A percentile compares a stretch with the other conserved stretches of the same genome.
Evolutionary conservation across 495 filamentous ascomycete species (phyloP).

Genomic region (Barbatosphaeria neglecta): DNA sequence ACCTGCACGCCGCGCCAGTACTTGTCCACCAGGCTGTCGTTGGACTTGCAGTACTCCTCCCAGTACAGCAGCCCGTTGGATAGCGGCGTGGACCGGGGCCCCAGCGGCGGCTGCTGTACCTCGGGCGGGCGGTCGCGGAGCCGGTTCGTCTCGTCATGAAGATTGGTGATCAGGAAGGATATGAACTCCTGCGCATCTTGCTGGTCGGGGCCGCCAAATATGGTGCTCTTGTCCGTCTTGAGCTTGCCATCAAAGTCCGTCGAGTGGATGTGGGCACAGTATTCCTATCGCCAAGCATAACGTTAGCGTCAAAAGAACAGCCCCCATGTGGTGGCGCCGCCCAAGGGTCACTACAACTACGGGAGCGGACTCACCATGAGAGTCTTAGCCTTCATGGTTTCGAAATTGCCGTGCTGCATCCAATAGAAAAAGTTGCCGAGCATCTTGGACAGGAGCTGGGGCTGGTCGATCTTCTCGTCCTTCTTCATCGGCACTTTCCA

Average conservation of each 20-base stretch:
- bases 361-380: conserved; percentile 42
- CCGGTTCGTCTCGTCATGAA: conserved; percentile 30
- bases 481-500: conserved; percentile 36
- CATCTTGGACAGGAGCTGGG: conserved; percentile 67
- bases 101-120: conserved; percentile 8
- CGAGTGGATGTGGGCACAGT: conserved; percentile 20
- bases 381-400: conserved; percentile 43
- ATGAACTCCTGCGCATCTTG: conserved; percentile 34
- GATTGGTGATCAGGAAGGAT: conserved; percentile 24
- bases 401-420: conserved; percentile 55
- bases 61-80: conserved; percentile 17
- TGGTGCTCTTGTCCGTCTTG: conserved; percentile 1
- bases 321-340: neutral
- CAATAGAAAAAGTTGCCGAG: conserved; percentile 59
- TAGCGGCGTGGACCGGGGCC: conserved; percentile 10
- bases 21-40: conserved; percentile 19
- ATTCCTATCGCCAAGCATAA: conserved; percentile 23
- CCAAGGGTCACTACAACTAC: neutral
- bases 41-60: conserved; percentile 9
- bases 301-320: conserved; percentile 12
- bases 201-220: conserved; percentile 26
- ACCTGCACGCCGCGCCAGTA: conserved; percentile 27
- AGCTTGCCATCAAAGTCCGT: conserved; percentile 4
- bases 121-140: conserved; percentile 10
- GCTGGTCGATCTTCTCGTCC: conserved; percentile 54